A percentile compares a stretch with the other conserved stretches of the same genome.
These are phyloP conservation scores for Ceratobasidium theobromae DNA, from an alignment of 1,284 basidiomycete species.

Conservation along the genomic window DNA sequence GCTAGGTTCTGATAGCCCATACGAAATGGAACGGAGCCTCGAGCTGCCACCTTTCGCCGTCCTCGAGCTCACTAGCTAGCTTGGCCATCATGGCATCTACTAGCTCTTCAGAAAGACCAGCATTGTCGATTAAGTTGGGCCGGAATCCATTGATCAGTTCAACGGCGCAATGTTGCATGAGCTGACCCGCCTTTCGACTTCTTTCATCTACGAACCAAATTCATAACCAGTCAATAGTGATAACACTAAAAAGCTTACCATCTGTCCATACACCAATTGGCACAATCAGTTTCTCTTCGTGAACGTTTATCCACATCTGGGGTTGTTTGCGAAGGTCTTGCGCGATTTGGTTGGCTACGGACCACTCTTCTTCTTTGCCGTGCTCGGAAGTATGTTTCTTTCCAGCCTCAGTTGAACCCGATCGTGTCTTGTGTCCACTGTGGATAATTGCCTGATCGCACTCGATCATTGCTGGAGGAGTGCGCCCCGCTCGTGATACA, in stretches of 20 bases:
- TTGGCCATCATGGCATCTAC: not conserved
- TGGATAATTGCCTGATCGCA: not conserved
- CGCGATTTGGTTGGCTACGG: slow-evolving; percentile 8
- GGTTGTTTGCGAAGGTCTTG: not conserved
- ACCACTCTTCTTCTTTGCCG: not conserved
- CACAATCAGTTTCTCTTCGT: slow-evolving; percentile 1
- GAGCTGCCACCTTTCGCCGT: slow-evolving; percentile 7
- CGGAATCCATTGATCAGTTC: slow-evolving; percentile 10
- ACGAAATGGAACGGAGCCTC: slow-evolving; percentile 20
- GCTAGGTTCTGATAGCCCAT: slow-evolving; percentile 4
- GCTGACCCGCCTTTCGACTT: not conserved
- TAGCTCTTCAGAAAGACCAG: slow-evolving; percentile 7
- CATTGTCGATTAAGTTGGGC: slow-evolving; percentile 1
- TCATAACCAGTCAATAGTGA: not conserved
- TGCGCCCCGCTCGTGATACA: not conserved
- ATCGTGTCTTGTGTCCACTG: not conserved
- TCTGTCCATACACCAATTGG: slow-evolving; percentile 22
- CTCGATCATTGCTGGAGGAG: slow-evolving; percentile 3
- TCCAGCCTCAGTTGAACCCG: not conserved
- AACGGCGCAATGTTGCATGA: slow-evolving; percentile 6
- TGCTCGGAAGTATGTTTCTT: not conserved
- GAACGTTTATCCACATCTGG: slow-evolving; percentile 11
- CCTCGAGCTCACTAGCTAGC: not conserved
- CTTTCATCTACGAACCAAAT: not conserved
- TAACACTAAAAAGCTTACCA: not conserved